Percentiles rank a stretch among this genome's conserved stretches.
phyloP scores from a whole-genome alignment of 1,284 basidiomycete species.

The Trichosporon ovoides region DNA sequence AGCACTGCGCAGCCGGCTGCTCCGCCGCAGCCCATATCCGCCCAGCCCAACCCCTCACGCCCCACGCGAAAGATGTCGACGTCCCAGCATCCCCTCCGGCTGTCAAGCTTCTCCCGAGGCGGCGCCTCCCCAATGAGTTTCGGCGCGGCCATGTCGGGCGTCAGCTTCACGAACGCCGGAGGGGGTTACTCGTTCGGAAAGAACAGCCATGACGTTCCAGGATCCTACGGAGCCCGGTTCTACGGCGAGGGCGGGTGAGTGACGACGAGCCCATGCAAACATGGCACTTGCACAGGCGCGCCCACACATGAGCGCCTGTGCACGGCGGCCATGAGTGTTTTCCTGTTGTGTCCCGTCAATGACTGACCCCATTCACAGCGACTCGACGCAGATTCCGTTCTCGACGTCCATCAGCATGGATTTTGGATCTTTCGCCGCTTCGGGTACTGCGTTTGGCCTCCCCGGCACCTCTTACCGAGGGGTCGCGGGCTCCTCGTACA shows the following conservation, averaged over 20 bases:
- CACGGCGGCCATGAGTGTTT: neutral
- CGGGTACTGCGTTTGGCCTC: slow-evolving; percentile 33
- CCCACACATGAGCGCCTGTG: slow-evolving; percentile 28
- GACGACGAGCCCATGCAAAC: neutral
- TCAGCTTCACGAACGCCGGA: slow-evolving; percentile 41
- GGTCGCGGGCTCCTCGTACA: slow-evolving; percentile 19
- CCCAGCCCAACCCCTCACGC: slow-evolving; percentile 22
- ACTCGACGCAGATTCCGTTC: slow-evolving; percentile 38
- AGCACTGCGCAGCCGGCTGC: neutral
- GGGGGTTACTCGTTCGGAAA: slow-evolving; percentile 35
- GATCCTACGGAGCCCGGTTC: slow-evolving; percentile 39
- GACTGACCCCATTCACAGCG: slow-evolving; percentile 15
- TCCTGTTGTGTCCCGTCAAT: neutral
- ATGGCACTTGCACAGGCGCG: slow-evolving; percentile 5
- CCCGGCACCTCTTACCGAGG: slow-evolving; percentile 1
- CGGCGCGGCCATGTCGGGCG: slow-evolving; percentile 42
- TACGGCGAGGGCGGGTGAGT: slow-evolving; percentile 42
- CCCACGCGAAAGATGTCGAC: slow-evolving; percentile 16
- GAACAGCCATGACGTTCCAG: slow-evolving; percentile 19
- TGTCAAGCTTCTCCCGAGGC: slow-evolving; percentile 13
- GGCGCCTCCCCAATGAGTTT: slow-evolving; percentile 42
- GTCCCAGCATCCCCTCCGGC: slow-evolving; percentile 11
- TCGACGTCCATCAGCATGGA: slow-evolving; percentile 43
- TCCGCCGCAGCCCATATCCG: slow-evolving; percentile 16
- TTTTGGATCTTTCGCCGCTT: slow-evolving; percentile 34